A percentile compares a stretch with the other conserved stretches of the same genome.
phyloP scores from a whole-genome alignment of 257 asterid species.

The Ligustrum vulgare region DNA sequence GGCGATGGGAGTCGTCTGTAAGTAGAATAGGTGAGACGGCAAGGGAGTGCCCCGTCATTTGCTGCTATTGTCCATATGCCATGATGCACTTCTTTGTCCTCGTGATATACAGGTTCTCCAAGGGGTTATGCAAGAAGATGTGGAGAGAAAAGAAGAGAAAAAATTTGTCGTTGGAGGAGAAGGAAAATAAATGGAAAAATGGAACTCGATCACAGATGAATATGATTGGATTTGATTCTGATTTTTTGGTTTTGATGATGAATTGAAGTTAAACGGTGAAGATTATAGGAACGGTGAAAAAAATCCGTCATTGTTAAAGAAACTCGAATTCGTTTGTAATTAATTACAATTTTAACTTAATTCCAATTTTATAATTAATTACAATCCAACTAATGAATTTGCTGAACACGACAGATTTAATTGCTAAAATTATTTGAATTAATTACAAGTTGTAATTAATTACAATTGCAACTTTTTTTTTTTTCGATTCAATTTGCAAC shows the following conservation, averaged over 20 bases:
- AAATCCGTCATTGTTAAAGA: conserved; percentile 6
- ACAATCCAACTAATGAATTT: too few species aligned
- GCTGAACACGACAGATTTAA: too few species aligned
- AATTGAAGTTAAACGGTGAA: conserved; percentile 28
- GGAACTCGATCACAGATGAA: not conserved
- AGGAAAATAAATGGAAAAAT: conserved; percentile 13
- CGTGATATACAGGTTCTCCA: conserved; percentile 47
- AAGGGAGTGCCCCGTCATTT: conserved; percentile 58
- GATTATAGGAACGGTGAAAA: conserved; percentile 6
- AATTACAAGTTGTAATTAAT: too few species aligned
- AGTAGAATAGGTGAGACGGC: conserved; percentile 53
- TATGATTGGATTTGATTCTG: conserved; percentile 15
- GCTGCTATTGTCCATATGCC: conserved; percentile 55
- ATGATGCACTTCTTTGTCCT: conserved; percentile 42
- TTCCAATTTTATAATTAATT: too few species aligned
- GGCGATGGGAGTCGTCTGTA: conserved; percentile 27
- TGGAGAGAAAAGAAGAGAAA: conserved; percentile 26
- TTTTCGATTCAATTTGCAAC: too few species aligned
- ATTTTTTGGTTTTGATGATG: conserved; percentile 6
- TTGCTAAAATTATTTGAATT: too few species aligned
- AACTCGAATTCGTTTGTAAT: too few species aligned
- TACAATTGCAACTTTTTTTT: too few species aligned
- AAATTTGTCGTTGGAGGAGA: conserved; percentile 19
- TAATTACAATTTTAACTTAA: too few species aligned
- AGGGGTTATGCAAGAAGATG: conserved; percentile 39